Percentiles rank a stretch among this genome's conserved stretches.
Conservation (phyloP, 257 asterid species). For the Linderniella brevidens region DNA sequence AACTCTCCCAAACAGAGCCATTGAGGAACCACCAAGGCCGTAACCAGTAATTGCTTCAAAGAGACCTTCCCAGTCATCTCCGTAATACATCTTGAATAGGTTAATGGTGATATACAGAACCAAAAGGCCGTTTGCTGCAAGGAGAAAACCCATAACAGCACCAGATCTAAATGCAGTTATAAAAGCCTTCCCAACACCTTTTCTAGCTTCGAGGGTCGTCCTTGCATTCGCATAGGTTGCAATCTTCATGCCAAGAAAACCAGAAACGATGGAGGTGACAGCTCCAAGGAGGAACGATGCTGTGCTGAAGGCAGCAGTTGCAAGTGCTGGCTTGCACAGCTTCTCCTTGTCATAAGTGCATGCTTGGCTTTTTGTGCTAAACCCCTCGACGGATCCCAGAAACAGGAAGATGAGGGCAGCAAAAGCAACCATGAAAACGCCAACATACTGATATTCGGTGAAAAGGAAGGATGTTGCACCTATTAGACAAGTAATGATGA, state of each 20-base stretch:
- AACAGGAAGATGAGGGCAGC: slow-evolving; percentile 31
- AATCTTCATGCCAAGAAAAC: slow-evolving; percentile 88
- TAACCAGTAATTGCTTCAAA: slow-evolving; percentile 81
- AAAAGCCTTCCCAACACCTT: slow-evolving; percentile 67
- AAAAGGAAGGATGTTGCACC: slow-evolving; percentile 41
- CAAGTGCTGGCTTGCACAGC: slow-evolving; percentile 6
- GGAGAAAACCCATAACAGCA: slow-evolving; percentile 93
- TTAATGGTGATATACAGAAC: slow-evolving; percentile 62
- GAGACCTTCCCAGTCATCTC: slow-evolving; percentile 88
- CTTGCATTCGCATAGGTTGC: slow-evolving; percentile 90
- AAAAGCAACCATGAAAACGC: slow-evolving; percentile 33
- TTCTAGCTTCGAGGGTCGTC: slow-evolving; percentile 81
- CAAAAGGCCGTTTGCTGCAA: slow-evolving; percentile 74
- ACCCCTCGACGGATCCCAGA: slow-evolving; percentile 36
- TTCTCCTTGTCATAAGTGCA: slow-evolving; percentile 23
- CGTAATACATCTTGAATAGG: slow-evolving; percentile 67
- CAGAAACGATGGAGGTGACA: slow-evolving; percentile 64
- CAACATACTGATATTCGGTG: slow-evolving; percentile 34
- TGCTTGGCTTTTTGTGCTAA: slow-evolving; percentile 28
- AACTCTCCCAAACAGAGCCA: slow-evolving; percentile 87
- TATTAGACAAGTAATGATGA: slow-evolving; percentile 27
- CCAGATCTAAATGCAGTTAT: slow-evolving; percentile 50
- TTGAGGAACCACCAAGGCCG: slow-evolving; percentile 91
- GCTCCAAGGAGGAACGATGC: slow-evolving; percentile 70
- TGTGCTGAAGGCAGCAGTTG: slow-evolving; percentile 4